Base-by-base conservation (phyloP, 768 basidiomycete species). In the Dentipellis sp. region DNA sequence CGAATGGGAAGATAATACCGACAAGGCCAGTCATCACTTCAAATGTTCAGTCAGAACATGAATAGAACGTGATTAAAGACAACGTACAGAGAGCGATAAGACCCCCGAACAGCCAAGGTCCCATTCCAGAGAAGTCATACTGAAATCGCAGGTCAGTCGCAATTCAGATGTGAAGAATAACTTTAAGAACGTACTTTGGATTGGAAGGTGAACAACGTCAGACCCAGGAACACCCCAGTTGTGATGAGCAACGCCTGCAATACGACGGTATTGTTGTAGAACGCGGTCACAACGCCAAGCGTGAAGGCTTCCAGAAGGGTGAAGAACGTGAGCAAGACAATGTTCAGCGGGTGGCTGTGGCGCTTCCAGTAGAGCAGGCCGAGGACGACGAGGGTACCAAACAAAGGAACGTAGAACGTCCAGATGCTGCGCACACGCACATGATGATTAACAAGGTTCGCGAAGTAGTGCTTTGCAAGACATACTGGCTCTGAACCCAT, bases 71-170 rank as follows among this genome's bases (percentile, higher is more conserved):
- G 37, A 47, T 12, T 48, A 55, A 56, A 22, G 1, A 8, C 36
- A 17, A 67, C 82, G 22, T 71, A 90, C 88, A 55, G 51, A 95
- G 71, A 7, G 91, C 93, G 59, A 93, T 74, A 54, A 97, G 76
- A 50, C 82, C 87, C 16, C 81, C 91, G 62, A 94, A 94, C 29
- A 97, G 77, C 81, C 87, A 95, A 1, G 94, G 90, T 0, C 84
- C 94, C 75, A 97, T 81, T 53, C 89, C 89, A 11, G 85, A 87
- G 72, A 99, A 97, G 73, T 98, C 94, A 71, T 92, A 97, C 88
- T 91, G 62, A 42, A 3, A 14, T 52, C 17, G 50, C 37, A n/a
- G 54, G 12, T 47, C 17, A 16, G 56, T 45, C 4, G 49, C 22
- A 19, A 10, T 19, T 45, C 49, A 10, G 56, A 38, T 29, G 29